A percentile compares a stretch with the other conserved stretches of the same genome.
These are phyloP conservation scores for Cyphellophora europaea DNA, from an alignment of 2,329 filamentous ascomycete genomes.

Conservation along the genomic window DNA sequence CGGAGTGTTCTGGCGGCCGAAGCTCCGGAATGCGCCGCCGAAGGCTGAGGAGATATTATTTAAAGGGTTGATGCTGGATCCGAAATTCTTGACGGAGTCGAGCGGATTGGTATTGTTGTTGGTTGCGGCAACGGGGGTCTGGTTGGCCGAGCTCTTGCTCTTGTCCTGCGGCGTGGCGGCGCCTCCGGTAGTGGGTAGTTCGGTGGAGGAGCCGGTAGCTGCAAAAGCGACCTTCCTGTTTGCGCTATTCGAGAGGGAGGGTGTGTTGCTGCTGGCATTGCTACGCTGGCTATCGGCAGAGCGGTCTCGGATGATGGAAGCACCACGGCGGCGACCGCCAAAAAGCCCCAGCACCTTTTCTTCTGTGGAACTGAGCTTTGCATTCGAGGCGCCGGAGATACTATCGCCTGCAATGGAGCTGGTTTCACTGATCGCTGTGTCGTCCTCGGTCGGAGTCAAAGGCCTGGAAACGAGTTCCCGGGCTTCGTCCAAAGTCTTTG, in stretches of 20 bases:
- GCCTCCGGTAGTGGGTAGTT: too few relatives aligned
- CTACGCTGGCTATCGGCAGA: conserved; percentile 67
- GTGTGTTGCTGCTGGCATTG: conserved; percentile 27
- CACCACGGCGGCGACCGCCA: conserved; percentile 47
- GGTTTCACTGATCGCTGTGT: conserved; percentile 37
- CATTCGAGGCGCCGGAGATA: conserved; percentile 16
- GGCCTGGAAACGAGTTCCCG: conserved; percentile 66
- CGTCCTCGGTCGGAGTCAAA: conserved; percentile 38
- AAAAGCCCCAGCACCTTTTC: conserved; percentile 64
- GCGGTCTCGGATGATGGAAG: conserved; percentile 50
- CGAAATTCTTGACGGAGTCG: conserved; percentile 72
- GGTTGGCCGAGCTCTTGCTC: conserved; percentile 9
- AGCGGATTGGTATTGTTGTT: conserved; percentile 45
- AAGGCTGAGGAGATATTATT: conserved; percentile 48
- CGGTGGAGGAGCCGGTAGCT: conserved; percentile 21
- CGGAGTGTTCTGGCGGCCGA: conserved; percentile 42
- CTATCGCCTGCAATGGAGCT: conserved; percentile 39
- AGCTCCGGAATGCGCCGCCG: conserved; percentile 66
- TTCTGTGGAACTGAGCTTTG: conserved; percentile 36
- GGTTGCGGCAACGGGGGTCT: conserved; percentile 22
- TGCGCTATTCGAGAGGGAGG: conserved; percentile 30
- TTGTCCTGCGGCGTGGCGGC: too few relatives aligned
- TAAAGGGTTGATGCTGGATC: conserved; percentile 74
- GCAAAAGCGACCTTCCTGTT: conserved; percentile 49
- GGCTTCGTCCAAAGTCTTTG: conserved; percentile 88